Evolutionary conservation across 208 protist genomes (phyloP), one percentile per base, ranked within the genome.

Genomic region (Trypanosoma rangeli): DNA sequence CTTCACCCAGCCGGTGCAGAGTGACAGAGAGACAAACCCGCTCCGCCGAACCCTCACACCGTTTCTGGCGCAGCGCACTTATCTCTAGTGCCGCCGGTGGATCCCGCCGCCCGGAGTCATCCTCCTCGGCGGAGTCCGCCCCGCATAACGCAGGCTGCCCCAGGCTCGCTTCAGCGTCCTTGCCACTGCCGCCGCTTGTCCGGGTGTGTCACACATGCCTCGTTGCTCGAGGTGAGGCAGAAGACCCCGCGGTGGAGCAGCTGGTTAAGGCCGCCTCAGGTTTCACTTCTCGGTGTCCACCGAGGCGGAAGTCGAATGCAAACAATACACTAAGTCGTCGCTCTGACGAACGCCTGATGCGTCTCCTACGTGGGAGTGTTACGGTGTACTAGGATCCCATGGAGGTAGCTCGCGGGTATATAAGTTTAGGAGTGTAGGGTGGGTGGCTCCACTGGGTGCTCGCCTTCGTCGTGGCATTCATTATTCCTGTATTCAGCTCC

Each of bases 271-370:
- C 61, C 7, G 4, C 44, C 26, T 20, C 13, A 3, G 9, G n/a
- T 1, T 20, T 12, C n/a, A n/a, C n/a, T 1, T 20, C 10, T 18
- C 57, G 35, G 57, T 16, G 28, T 7, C 7, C 9, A n/a, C n/a
- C 12, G 57, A 48, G 15, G 57, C 16, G 24, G 35, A 28, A 22
- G 4, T n/a, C 7, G 35, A 28, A 5, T 24, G 57, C 4, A 10
- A 18, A 1, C 33, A 22, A 26, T 16, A 31, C n/a, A 15, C 29
- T 28, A 15, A 72, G 44, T 33, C 29, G n/a, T 1, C 24, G 20
- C 20, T 65, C 58, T n/a, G 58, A 64, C 49, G 35, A 64, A 22
- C 57, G 29, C 33, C 29, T 72, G 9, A 50, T 72, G 67, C 67
- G 48, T 4, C 3, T 72, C 18, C 4, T 72, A 22, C 67, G 67